Percentiles rank a stretch among this genome's conserved stretches.
phyloP scores from a whole-genome alignment of 2,329 filamentous ascomycete genomes.

The Exophiala lecanii-corni region DNA sequence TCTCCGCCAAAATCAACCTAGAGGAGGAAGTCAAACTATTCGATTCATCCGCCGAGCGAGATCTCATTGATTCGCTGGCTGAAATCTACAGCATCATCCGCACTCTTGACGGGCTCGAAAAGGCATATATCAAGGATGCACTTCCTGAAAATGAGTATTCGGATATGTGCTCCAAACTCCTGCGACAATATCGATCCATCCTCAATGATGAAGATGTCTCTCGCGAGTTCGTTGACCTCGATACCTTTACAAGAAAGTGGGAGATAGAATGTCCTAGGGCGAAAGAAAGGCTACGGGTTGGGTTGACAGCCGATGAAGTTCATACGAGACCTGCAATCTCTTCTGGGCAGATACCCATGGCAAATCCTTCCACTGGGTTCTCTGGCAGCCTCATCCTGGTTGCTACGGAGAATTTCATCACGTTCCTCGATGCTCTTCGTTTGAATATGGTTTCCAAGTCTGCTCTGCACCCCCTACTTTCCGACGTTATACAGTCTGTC shows the following conservation, averaged over 20 bases:
- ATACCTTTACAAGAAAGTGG: conserved; percentile 89
- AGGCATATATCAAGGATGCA: conserved; percentile 93
- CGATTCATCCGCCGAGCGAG: conserved; percentile 78
- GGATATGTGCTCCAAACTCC: conserved; percentile 85
- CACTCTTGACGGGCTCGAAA: conserved; percentile 90
- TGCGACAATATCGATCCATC: conserved; percentile 97
- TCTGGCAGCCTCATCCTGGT: conserved; percentile 71
- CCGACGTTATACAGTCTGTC: conserved; percentile 93
- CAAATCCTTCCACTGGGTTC: conserved; percentile 33
- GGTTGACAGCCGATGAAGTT: conserved; percentile 65
- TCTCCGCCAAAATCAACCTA: conserved; percentile 86
- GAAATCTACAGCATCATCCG: conserved; percentile 98
- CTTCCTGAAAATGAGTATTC: conserved; percentile 90
- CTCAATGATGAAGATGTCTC: conserved; percentile 86
- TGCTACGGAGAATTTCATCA: conserved; percentile 97
- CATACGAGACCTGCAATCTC: conserved; percentile 34
- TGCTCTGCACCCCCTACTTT: conserved; percentile 88
- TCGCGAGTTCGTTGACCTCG: conserved; percentile 79
- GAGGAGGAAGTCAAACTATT: conserved; percentile 95
- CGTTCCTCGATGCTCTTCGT: conserved; percentile 89
- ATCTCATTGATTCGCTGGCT: conserved; percentile 90
- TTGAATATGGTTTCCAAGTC: conserved; percentile 91
- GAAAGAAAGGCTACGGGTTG: conserved; percentile 85
- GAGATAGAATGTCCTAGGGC: conserved; percentile 91
- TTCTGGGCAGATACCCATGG: conserved; percentile 37